These are phyloP conservation scores for Rhizopogon sp. DNA, from an alignment of 768 basidiomycete genomes.

Conservation along the genomic window DNA sequence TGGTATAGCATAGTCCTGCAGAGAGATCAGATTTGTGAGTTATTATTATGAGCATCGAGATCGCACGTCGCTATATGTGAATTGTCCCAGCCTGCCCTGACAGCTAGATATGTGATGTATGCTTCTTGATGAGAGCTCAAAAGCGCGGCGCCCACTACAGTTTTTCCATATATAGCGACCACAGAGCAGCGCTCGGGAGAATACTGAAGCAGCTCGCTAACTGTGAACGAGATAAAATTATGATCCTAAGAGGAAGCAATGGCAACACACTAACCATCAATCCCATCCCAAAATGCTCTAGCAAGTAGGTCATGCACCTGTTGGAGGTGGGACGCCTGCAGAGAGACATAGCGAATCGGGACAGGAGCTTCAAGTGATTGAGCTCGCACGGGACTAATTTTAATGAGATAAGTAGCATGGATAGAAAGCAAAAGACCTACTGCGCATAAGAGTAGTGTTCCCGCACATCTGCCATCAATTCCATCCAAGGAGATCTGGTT, in stretches of 20 bases:
- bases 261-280: slow-evolving; percentile 48
- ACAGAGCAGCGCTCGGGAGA: slow-evolving; percentile 70
- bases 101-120: slow-evolving; percentile 79
- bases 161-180: slow-evolving; percentile 62
- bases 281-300: slow-evolving; percentile 71
- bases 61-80: slow-evolving; percentile 63
- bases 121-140: slow-evolving; percentile 76
- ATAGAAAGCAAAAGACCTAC: slow-evolving; percentile 34
- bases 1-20: slow-evolving; percentile 73
- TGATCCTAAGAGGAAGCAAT: slow-evolving; percentile 2
- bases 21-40: not conserved
- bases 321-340: slow-evolving; percentile 52
- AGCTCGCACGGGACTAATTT: slow-evolving; percentile 50
- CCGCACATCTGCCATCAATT: slow-evolving; percentile 66
- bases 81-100: slow-evolving; percentile 78
- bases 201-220: slow-evolving; percentile 64
- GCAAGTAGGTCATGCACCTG: slow-evolving; percentile 71
- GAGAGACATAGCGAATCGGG: slow-evolving; percentile 60
- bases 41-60: not conserved
- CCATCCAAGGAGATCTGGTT: slow-evolving; percentile 66
- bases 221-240: slow-evolving; percentile 29
- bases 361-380: slow-evolving; percentile 34
- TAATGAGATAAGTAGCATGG: not conserved
- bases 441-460: slow-evolving; percentile 59
- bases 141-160: slow-evolving; percentile 73